Base-by-base conservation (phyloP, 2,329 filamentous ascomycete genomes). In the Cadophora malorum region DNA sequence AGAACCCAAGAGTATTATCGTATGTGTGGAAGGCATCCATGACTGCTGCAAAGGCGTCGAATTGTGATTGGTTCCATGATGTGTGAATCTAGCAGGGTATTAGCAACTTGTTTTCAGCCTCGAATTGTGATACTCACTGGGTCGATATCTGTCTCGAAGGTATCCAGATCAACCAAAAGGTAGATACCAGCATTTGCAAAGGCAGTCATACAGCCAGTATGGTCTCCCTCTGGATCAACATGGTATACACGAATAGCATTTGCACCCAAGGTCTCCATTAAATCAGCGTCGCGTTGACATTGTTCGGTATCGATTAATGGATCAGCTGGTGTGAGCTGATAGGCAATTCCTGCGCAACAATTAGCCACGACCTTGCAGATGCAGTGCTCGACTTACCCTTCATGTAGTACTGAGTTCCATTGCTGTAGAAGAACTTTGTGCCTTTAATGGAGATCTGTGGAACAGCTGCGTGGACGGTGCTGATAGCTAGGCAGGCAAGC, bases 221-320 rank as follows among this genome's bases (percentile, higher is more conserved):
- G 94, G 77, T 95, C 83, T 38, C 81, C 87, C 2, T 80, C 78
- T 1, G 91, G 82, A 74, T 96, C 90, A 69, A 97, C 92, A 76
- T 97, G 93, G 80, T 97, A 97, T 67, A 96, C 91, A 67, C 94
- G 92, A 75, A 97, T 93, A 35, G 91, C 85, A 78, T 97, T 97
- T 77, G 91, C 88, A 70, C 92, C 93, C 64, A 97, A 83, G 21
- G 89, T 87, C 78, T 92, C 86, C 91, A 97, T 96, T 76, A 94
- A 84, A 19, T 82, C 78, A 52, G 90, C 90, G 81, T 97, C 94
- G 73, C 88, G 87, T 74, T 85, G 79, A 82, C 93, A 96, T 82
- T 97, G 94, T 59, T 86, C 86, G 50, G 86, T 85, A 77, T 96
- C 86, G 73, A 92, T 81, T 70, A 97, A 86, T 60, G 93, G 94